These are phyloP conservation scores for Spongospora subterranea DNA, from an alignment of 208 protist genomes.

Conservation along the genomic window DNA sequence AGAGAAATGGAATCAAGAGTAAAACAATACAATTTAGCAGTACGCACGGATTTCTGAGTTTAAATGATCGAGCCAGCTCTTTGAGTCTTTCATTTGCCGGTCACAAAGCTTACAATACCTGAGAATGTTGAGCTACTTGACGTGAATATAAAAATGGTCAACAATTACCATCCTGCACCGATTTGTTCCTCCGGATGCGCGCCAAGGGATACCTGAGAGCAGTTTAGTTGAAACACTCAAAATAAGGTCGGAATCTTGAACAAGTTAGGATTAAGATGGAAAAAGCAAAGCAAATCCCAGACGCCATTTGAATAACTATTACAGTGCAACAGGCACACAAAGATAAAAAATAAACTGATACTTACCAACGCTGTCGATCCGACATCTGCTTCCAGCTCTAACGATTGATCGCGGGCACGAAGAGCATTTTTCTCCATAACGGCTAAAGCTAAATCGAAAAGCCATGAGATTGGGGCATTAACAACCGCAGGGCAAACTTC, in stretches of 20 bases:
- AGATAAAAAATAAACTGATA: neutral
- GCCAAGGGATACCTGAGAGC: neutral
- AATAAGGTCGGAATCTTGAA: no score
- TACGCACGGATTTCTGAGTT: neutral
- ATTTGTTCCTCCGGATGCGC: neutral
- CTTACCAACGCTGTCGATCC: neutral
- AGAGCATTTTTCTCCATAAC: conserved; percentile 21
- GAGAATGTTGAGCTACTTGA: neutral
- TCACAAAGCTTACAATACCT: conserved; percentile 32
- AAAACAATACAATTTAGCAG: neutral
- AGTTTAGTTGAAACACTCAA: no score
- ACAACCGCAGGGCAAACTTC: neutral
- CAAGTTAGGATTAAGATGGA: no score
- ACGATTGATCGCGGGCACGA: neutral
- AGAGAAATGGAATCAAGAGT: neutral
- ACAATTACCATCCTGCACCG: conserved; percentile 22
- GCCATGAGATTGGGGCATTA: neutral
- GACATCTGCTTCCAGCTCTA: neutral
- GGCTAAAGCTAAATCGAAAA: neutral
- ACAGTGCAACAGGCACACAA: no score
- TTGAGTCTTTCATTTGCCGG: conserved; percentile 9
- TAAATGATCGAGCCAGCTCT: conserved; percentile 47
- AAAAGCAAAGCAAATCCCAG: no score
- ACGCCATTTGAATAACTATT: no score
- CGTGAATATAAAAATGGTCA: neutral